Base-by-base conservation (phyloP, 192 early-diverging fungal species). In the Coemansia sp. region DNA sequence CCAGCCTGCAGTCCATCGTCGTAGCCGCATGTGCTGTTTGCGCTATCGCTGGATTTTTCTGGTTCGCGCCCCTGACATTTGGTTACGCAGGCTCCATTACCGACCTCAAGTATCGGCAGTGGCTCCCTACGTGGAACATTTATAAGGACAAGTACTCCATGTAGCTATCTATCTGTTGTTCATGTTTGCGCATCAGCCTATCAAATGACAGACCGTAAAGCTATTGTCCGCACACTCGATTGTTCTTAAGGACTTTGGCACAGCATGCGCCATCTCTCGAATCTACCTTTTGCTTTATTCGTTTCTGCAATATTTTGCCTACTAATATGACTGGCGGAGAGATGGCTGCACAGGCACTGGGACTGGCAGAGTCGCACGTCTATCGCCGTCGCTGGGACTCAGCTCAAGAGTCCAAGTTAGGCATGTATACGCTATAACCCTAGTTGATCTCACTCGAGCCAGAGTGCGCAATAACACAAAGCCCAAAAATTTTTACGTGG, bases 41-140 rank as follows among this genome's bases (percentile, higher is more conserved):
- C 10, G 66, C 67, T 1, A 22, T 72, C 14, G 62, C 67, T 0
- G 74, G 72, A 17, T 82, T 82, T 63, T 80, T 84, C 70, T 92
- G 86, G 71, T 95, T 95, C 74, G 76, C 88, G 35, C 89, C 91
- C 61, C 82, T 94, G 17, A 88, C 91, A 6, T 97, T 93, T 82
- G 95, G 95, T 6, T 71, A 81, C 40, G 27, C 68, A 59, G 65
- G 74, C 42, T 27, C 82, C 47, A 54, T 78, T 49, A 57, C 59
- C 60, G 43, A 76, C 58, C 54, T 77, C 39, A 65, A 65, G 61
- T 46, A 70, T 24, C 74, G 85, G 11, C 71, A 82, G 39, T 65
- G 85, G 53, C 75, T 86, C 45, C 70, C 70, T 27, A 69, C 62
- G 7, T 76, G 74, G 73, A 64, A 62, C 39, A 20, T 63, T 11